Evolutionary conservation across 768 basidiomycete genomes (phyloP).

Genomic region (Suillus plorans): DNA sequence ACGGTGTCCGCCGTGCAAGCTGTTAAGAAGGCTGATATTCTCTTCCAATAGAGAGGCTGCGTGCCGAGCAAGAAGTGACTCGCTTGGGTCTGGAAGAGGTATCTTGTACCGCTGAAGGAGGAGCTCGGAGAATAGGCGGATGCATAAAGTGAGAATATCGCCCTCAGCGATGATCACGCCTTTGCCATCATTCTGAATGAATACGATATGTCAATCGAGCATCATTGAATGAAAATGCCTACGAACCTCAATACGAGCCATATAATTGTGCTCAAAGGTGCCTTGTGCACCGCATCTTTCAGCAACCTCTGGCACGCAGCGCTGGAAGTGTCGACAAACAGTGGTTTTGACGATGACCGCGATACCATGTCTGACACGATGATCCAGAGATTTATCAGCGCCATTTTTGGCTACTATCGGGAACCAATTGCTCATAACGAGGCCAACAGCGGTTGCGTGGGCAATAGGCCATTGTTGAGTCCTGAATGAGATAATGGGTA

Average conservation of each 20-base stretch:
- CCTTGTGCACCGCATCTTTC: constrained; percentile 71
- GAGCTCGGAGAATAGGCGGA: constrained; percentile 58
- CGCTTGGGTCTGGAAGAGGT: constrained; percentile 41
- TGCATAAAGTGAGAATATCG: constrained; percentile 50
- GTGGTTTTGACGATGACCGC: constrained; percentile 58
- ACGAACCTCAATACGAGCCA: constrained; percentile 53
- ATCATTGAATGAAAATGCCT: constrained; percentile 11
- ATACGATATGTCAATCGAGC: neutral
- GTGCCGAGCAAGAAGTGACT: constrained; percentile 56
- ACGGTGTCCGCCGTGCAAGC: constrained; percentile 29
- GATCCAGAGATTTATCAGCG: constrained; percentile 39
- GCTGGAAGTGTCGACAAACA: constrained; percentile 52
- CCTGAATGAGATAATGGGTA: constrained; percentile 60
- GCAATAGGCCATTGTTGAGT: constrained; percentile 65
- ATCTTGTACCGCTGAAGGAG: constrained; percentile 53
- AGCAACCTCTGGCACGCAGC: constrained; percentile 50
- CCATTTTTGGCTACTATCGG: constrained; percentile 37
- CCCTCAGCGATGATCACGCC: constrained; percentile 64
- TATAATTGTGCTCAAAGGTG: constrained; percentile 61
- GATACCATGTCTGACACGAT: constrained; percentile 52
- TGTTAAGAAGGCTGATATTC: constrained; percentile 38
- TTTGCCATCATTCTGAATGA: constrained; percentile 36
- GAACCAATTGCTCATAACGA: constrained; percentile 52
- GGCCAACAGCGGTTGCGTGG: constrained; percentile 49
- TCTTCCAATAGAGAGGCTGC: constrained; percentile 46